Evolutionary conservation across 352 stramenopile species (phyloP).

Genomic region (Globisporangium echinulatum): DNA sequence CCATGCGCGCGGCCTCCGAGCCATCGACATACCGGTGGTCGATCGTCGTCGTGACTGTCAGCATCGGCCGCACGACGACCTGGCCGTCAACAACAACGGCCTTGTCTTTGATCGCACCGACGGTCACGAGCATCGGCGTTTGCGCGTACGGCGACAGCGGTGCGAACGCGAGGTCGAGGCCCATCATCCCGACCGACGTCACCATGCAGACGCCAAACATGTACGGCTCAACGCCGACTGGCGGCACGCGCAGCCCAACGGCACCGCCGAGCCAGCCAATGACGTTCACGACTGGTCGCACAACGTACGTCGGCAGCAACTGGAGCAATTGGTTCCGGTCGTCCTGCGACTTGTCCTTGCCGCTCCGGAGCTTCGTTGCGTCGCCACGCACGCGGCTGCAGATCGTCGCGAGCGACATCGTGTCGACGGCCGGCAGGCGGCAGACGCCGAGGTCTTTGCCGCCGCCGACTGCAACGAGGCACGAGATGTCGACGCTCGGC

Average conservation of each 20-base stretch:
- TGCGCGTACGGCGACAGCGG: conserved; percentile 60
- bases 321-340: conserved; percentile 61
- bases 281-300: conserved; percentile 49
- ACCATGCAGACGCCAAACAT: conserved; percentile 73
- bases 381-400: conserved; percentile 36
- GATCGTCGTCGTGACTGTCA: conserved; percentile 66
- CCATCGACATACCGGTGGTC: conserved; percentile 66
- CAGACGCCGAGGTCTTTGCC: conserved; percentile 62
- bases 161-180: conserved; percentile 57
- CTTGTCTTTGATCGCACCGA: conserved; percentile 62
- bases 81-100: conserved; percentile 51
- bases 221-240: conserved; percentile 55
- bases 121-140: conserved; percentile 58
- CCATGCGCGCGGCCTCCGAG: conserved; percentile 54
- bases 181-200: conserved; percentile 69
- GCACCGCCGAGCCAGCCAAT: conserved; percentile 57
- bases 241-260: conserved; percentile 42
- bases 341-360: conserved; percentile 50
- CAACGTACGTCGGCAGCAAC: conserved; percentile 44
- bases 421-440: conserved; percentile 36
- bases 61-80: conserved; percentile 48
- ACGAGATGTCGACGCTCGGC: conserved; percentile 61
- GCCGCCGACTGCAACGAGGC: conserved; percentile 43
- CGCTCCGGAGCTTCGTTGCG: conserved; percentile 40
- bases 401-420: conserved; percentile 50